These are phyloP conservation scores for Linum trigynum DNA, from an alignment of 345 rosid species.

Conservation along the genomic window DNA sequence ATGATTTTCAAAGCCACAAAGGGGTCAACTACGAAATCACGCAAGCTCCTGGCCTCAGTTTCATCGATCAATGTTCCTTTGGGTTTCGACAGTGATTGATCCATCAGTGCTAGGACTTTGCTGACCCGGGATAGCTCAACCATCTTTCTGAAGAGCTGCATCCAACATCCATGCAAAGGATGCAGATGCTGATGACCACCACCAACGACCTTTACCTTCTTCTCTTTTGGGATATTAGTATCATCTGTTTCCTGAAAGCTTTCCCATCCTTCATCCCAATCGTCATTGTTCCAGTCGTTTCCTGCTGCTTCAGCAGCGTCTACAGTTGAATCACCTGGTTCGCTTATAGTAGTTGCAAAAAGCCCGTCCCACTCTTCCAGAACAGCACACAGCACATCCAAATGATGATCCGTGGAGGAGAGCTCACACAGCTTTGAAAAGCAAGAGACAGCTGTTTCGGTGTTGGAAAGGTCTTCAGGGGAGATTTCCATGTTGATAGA, in stretches of 20 bases:
- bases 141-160: constrained; percentile 42
- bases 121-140: constrained; percentile 24
- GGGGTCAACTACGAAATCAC: constrained; percentile 27
- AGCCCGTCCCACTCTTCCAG: constrained; percentile 90
- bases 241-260: constrained; percentile 74
- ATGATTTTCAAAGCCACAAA: constrained; percentile 47
- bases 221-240: constrained; percentile 25
- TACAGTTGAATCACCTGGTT: constrained; percentile 32
- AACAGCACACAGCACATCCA: constrained; percentile 50
- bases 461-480: constrained; percentile 48
- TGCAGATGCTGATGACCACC: constrained; percentile 20
- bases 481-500: constrained; percentile 59
- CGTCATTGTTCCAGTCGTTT: constrained; percentile 63
- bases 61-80: constrained; percentile 47
- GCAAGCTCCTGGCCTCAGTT: constrained; percentile 44
- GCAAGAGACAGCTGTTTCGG: constrained; percentile 54
- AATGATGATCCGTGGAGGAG: constrained; percentile 39
- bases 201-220: constrained; percentile 10
- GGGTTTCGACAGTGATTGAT: constrained; percentile 46
- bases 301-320: constrained; percentile 25
- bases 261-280: constrained; percentile 99
- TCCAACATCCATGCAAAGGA: constrained; percentile 80
- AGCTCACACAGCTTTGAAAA: constrained; percentile 54
- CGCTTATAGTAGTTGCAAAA: constrained; percentile 31
- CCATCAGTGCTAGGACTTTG: constrained; percentile 47